These are phyloP conservation scores for Babesia bigemina DNA, from an alignment of 169 alveolate genomes.

Conservation along the genomic window DNA sequence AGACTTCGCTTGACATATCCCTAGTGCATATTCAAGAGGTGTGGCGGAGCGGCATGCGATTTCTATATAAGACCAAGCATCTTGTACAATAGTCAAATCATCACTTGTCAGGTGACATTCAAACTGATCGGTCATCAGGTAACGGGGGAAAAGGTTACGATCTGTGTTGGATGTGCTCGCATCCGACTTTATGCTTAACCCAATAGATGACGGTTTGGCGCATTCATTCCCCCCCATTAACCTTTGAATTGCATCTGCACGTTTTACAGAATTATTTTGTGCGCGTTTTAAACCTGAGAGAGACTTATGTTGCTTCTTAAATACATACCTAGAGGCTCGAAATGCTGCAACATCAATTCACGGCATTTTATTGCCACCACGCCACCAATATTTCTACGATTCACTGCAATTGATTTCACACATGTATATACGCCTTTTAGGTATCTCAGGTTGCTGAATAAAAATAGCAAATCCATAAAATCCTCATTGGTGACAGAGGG, in stretches of 20 bases:
- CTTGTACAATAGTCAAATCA: background rate
- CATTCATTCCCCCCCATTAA: background rate
- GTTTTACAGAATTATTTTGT: background rate
- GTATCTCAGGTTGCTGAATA: constrained; percentile 9
- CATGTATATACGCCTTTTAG: constrained; percentile 1
- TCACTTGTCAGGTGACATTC: background rate
- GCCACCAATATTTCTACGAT: background rate
- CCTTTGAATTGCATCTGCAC: background rate
- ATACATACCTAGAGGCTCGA: background rate
- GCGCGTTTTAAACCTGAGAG: background rate
- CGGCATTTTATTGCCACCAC: constrained; percentile 8
- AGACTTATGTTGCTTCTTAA: background rate
- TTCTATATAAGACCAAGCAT: background rate
- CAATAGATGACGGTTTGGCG: background rate
- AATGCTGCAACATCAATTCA: constrained; percentile 1
- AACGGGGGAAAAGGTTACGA: background rate
- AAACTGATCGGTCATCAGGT: background rate
- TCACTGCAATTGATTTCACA: background rate
- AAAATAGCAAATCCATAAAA: background rate
- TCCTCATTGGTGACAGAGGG: background rate
- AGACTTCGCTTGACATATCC: constrained; percentile 10
- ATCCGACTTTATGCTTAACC: background rate
- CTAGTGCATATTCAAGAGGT: constrained; percentile 9
- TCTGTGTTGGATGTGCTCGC: background rate
- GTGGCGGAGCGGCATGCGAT: background rate